Evolutionary conservation across 2,329 filamentous ascomycete species (phyloP), one percentile per base, ranked within the genome.

Genomic region (Ceratocystis huliohia): DNA sequence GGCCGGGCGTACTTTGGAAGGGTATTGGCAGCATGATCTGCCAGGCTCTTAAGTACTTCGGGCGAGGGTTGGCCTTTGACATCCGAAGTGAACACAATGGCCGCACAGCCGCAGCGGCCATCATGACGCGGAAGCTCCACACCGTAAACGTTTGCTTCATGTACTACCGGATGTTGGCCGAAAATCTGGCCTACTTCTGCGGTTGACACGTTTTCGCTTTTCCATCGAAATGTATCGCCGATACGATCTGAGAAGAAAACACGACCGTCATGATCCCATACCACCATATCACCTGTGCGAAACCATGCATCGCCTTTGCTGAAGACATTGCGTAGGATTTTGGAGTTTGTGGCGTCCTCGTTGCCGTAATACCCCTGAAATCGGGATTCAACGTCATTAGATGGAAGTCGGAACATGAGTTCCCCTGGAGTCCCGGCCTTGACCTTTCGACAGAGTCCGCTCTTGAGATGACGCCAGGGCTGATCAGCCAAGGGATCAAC

Each of bases 281-380:
- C 81, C 41, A 94, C 77, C 20, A 94, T 81, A 72, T 96, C 91
- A n/a, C 91, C 91, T 0, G 89, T 88, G 28, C 90, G 84, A 79
- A 91, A 95, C 80, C 85, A 96, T 0, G 84, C 86, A 72, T 96
- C 91, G 15, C 88, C 90, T 72, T 87, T 87, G 67, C 76, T 78
- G 69, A 94, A 83, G 1, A 94, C 88, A 70, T 88, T 78, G 3
- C 87, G 82, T 68, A 94, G 74, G 61, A 96, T 82, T 76, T 96
- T 96, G 69, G 83, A 80, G 48, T 84, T 77, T 0, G 87, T 89
- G 0, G 91, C 89, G 41, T 81, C 80, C 15, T 80, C 74, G 73
- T 95, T 91, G 68, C 85, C 84, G 74, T 87, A 90, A 75, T 96
- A 96, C 1, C 91, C 91, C 73, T 91, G 88, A 77, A 91, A 96